Evolutionary conservation across 2,329 filamentous ascomycete species (phyloP).

Genomic region (Emmonsia crescens): DNA sequence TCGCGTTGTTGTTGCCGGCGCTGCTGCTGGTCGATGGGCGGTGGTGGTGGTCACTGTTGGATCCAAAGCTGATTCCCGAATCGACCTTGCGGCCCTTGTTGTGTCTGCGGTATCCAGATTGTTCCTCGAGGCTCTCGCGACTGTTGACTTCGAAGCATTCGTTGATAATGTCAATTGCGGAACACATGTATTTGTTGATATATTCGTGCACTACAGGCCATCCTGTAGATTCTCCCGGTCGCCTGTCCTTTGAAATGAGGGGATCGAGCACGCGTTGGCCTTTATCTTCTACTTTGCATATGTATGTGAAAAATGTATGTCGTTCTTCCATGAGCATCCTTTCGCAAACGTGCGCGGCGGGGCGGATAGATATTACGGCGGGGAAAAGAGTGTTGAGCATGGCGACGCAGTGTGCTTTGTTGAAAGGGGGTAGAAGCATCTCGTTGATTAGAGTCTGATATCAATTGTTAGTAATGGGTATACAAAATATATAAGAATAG

Average conservation of each 20-base stretch:
- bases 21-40: constrained; percentile 29
- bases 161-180: constrained; percentile 50
- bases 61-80: constrained; percentile 52
- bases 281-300: constrained; percentile 43
- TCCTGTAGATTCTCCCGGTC: constrained; percentile 41
- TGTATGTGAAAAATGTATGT: constrained; percentile 53
- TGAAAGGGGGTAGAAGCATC: constrained; percentile 50
- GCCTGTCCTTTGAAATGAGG: constrained; percentile 44
- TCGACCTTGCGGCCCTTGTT: constrained; percentile 48
- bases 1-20: constrained; percentile 17
- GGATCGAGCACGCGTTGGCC: constrained; percentile 44
- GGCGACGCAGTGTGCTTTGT: constrained; percentile 55
- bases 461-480: constrained; percentile 15
- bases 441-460: constrained; percentile 53
- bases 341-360: constrained; percentile 43
- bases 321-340: constrained; percentile 46
- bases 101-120: constrained; percentile 20
- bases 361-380: constrained; percentile 39
- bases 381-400: constrained; percentile 60
- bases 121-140: constrained; percentile 28
- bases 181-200: constrained; percentile 48
- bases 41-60: constrained; percentile 15
- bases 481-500: background rate
- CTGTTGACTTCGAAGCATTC: constrained; percentile 45
- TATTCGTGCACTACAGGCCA: constrained; percentile 42